Conservation (phyloP, 345 rosid species). For the Cardamine resedifolia region DNA sequence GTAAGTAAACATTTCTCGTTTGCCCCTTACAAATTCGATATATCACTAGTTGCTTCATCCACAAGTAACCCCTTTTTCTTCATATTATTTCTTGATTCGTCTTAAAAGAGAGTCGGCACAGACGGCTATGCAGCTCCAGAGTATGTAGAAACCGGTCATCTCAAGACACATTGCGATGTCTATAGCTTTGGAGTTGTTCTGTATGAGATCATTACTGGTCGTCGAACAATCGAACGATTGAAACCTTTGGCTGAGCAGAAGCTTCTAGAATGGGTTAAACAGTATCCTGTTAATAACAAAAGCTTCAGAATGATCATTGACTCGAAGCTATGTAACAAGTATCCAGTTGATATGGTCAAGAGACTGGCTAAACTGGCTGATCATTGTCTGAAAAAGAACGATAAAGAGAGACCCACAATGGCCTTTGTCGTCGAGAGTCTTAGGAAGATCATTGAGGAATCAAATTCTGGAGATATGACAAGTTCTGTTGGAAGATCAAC, state of each 20-base stretch:
- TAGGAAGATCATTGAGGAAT: conserved; percentile 56
- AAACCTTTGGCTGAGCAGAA: conserved; percentile 62
- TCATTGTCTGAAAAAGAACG: conserved; percentile 67
- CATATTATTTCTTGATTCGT: not conserved
- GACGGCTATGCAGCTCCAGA: conserved; percentile 94
- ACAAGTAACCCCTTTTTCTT: conserved; percentile 13
- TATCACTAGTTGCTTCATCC: not conserved
- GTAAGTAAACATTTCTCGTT: conserved; percentile 43
- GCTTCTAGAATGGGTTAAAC: conserved; percentile 92
- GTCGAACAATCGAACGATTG: conserved; percentile 67
- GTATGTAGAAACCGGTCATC: conserved; percentile 88
- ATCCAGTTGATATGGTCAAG: conserved; percentile 47
- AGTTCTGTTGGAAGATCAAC: not conserved
- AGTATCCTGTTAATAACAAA: conserved; percentile 63
- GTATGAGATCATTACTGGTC: conserved; percentile 88
- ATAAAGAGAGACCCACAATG: conserved; percentile 78
- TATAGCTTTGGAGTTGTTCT: conserved; percentile 96
- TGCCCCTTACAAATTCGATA: not conserved
- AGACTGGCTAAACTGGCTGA: conserved; percentile 69
- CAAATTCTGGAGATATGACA: conserved; percentile 30
- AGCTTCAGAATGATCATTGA: conserved; percentile 76
- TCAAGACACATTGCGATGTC: conserved; percentile 59
- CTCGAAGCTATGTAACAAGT: conserved; percentile 60
- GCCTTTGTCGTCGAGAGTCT: conserved; percentile 51
- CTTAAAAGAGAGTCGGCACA: conserved; percentile 81